Evolutionary conservation across 1,284 basidiomycete species (phyloP).

Genomic region (Pyrrhoderma noxium): DNA sequence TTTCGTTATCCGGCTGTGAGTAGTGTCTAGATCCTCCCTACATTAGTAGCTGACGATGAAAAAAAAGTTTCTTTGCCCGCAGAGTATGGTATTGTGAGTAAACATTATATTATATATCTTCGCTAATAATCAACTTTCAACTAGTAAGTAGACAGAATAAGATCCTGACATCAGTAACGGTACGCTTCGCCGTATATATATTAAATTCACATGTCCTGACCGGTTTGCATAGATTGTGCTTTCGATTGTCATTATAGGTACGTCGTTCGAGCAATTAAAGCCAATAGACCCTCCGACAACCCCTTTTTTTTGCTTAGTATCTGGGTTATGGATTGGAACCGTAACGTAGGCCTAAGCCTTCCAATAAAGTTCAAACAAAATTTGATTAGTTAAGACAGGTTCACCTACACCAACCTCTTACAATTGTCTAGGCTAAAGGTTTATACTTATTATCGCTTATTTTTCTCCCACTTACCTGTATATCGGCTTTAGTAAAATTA

Average conservation of each 20-base stretch:
- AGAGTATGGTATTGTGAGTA: slow-evolving; percentile 10
- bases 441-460: neutral
- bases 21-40: neutral
- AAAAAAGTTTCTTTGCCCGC: slow-evolving; percentile 1
- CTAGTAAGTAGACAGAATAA: slow-evolving; percentile 15
- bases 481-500: too few relatives aligned
- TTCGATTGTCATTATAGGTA: slow-evolving; percentile 9
- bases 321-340: slow-evolving; percentile 8
- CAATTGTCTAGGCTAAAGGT: slow-evolving; percentile 10
- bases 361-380: neutral
- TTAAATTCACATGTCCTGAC: neutral
- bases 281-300: too few relatives aligned
- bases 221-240: neutral
- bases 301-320: slow-evolving; percentile 3
- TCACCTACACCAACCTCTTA: slow-evolving; percentile 4
- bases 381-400: neutral
- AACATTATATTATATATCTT: neutral
- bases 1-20: neutral
- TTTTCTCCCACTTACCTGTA: too few relatives aligned
- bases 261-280: too few relatives aligned
- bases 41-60: neutral
- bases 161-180: slow-evolving; percentile 2
- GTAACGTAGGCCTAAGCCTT: neutral
- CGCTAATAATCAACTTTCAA: too few relatives aligned
- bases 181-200: neutral